Base-by-base conservation (phyloP, 805 yeast genomes). In the Barnettozyma siamensis region DNA sequence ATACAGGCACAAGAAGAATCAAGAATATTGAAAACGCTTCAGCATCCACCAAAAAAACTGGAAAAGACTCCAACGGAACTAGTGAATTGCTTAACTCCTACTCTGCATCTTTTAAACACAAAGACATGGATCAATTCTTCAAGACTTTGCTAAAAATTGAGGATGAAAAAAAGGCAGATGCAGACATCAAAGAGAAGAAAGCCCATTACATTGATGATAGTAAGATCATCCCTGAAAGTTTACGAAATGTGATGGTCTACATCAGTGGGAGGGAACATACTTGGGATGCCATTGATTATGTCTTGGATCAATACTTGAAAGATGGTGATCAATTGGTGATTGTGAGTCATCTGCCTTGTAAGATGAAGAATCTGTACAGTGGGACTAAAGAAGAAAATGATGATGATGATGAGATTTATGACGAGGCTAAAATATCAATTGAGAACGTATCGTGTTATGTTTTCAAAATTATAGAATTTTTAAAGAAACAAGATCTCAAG, bases 191-290 rank as follows among this genome's bases (percentile, higher is more conserved):
- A 5, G 34, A 15, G 18, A 34, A 40, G 26, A 26, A 28, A 12
- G 15, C 29, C 31, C 11, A 20, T 12, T 20, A 34, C 19, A 15
- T 27, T 26, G 33, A 35, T 8, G 10, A 33, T n/a, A 36, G 19
- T 15, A 24, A 38, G 17, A 21, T 31, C 15, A 20, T 35, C 12
- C 57, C 57, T 2, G 35, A 49, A n/a, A 49, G 47, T 33, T 24
- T 55, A 13, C 40, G 60, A 41, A 52, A 50, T 16, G 37, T 55
- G 17, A 37, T 53, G 27, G 29, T 50, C 3, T 56, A 55, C 31
- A 42, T 56, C 24, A 70, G 80, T 49, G 94, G 88, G 3, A 65
- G 91, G 44, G 70, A 66, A 41, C 91, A 84, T 63, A 52, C 58
- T 7, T 56, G 60, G 60, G 34, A 40, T 19, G 48, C 57, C 1